Evolutionary conservation across 805 yeast genomes (phyloP).

Genomic region (Cyberlindnera maclurae): DNA sequence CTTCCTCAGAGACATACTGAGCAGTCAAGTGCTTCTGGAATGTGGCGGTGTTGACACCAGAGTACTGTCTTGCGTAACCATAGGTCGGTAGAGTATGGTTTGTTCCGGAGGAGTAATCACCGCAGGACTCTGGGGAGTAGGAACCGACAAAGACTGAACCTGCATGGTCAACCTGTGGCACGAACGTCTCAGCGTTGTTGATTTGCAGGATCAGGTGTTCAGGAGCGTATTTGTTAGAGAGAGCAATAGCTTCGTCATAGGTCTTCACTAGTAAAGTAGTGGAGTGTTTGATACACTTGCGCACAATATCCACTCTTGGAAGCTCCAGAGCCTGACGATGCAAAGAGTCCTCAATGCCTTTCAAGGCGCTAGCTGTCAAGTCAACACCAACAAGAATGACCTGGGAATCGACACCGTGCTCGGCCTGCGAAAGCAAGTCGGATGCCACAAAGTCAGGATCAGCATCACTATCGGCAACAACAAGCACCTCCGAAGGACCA

Average conservation of each 20-base stretch:
- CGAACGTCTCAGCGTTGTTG: conserved; percentile 66
- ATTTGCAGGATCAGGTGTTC: conserved; percentile 94
- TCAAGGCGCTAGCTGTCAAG: conserved; percentile 51
- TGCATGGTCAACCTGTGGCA: conserved; percentile 77
- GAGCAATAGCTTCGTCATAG: conserved; percentile 74
- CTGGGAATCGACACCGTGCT: conserved; percentile 97
- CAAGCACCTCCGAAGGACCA: conserved; percentile 97
- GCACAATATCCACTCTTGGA: conserved; percentile 90
- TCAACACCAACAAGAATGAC: conserved; percentile 84
- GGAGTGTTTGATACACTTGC: conserved; percentile 89
- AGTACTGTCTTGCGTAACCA: conserved; percentile 95
- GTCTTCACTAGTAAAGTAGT: conserved; percentile 64
- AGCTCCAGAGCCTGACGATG: conserved; percentile 73
- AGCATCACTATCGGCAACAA: conserved; percentile 81
- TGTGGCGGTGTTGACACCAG: conserved; percentile 94
- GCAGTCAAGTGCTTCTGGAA: conserved; percentile 93
- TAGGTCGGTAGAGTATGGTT: conserved; percentile 98
- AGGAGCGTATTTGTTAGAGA: conserved; percentile 92
- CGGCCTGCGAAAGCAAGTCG: conserved; percentile 95
- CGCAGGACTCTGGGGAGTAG: conserved; percentile 95
- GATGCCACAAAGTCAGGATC: conserved; percentile 97
- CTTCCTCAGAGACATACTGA: conserved; percentile 82
- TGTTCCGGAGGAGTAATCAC: conserved; percentile 97
- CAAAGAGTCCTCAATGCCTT: conserved; percentile 73
- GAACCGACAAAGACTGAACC: conserved; percentile 97